Evolutionary conservation across 768 basidiomycete species (phyloP).

Genomic region (Dacryopinax primogenitus): DNA sequence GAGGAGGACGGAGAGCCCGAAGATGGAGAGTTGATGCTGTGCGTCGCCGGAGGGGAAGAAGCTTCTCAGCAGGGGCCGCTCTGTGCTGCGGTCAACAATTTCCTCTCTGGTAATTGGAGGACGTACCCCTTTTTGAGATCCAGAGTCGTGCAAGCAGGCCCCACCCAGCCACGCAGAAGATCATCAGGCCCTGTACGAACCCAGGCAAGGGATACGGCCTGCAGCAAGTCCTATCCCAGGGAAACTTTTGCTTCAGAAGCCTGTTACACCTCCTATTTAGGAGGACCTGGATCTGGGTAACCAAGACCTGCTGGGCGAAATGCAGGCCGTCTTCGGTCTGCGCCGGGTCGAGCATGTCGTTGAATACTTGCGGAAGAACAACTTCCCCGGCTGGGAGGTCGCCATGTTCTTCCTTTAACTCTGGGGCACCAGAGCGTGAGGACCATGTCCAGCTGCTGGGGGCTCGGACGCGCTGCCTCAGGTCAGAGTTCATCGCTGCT

Average conservation of each 20-base stretch:
- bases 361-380: conserved; percentile 65
- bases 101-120: conserved; percentile 18
- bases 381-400: conserved; percentile 28
- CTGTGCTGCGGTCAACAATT: neutral
- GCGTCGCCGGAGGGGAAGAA: conserved; percentile 29
- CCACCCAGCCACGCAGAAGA: conserved; percentile 37
- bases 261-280: conserved; percentile 75
- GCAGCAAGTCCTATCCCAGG: conserved; percentile 70
- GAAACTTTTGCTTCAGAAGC: conserved; percentile 44
- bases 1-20: conserved; percentile 53
- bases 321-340: conserved; percentile 80
- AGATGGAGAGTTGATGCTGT: conserved; percentile 40
- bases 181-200: conserved; percentile 40
- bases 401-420: conserved; percentile 6
- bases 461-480: conserved; percentile 47
- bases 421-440: conserved; percentile 26
- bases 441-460: conserved; percentile 16
- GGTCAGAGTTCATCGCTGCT: conserved; percentile 82
- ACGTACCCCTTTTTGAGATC: conserved; percentile 21
- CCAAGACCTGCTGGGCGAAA: conserved; percentile 49
- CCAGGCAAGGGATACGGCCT: conserved; percentile 58
- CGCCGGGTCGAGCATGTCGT: conserved; percentile 57
- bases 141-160: conserved; percentile 40
- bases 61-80: conserved; percentile 14
- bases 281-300: conserved; percentile 61